Evolutionary conservation across 495 filamentous ascomycete genomes (phyloP), one percentile per base, ranked within the genome.

Genomic region (Trichocladium uniseriatum): DNA sequence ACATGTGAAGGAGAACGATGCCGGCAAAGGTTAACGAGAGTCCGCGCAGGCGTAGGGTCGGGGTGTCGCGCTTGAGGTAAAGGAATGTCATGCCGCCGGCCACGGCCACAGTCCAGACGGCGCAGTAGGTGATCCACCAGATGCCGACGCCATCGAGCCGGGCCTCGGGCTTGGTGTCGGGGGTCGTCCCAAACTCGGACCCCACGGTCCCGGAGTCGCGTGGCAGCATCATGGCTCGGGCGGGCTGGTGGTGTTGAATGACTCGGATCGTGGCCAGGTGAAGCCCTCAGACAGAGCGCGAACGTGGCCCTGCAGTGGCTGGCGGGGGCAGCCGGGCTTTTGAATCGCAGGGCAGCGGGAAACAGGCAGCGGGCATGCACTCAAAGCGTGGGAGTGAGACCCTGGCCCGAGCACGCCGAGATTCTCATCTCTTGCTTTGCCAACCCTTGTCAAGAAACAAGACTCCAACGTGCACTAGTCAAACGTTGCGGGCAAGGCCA

Each of bases 11-110:
- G 28, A 82, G 67, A 13, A 70, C 53, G 37, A 84, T 68, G 21
- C 80, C 77, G 13, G 74, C 65, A 40, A 84, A 69, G 6, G 79
- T 76, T 16, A 86, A 66, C 18, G 66, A 59, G 36, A 87, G 63
- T 41, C 78, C 77, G 29, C 84, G 79, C 45, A 87, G 78, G 21
- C 78, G 73, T n/a, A 87, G 67, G 13, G 75, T 74, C 13, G 82
- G 76, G 13, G 67, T 66, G 39, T 75, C 45, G 10, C 83, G 83
- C 45, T 79, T 66, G 10, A 38, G 22, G 51, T 77, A 69, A 27
- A 87, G 73, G 52, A 72, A 79, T 45, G 52, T 59, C 58, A 81
- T 69, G 38, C 79, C 81, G 28, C 53, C 42, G 45, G 66, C 63
- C 14, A 88, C 53, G 36, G 76, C 48, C 31, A 69, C 38, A 0